Conservation (phyloP, 495 filamentous ascomycete genomes). For the Xylaria scruposa region DNA sequence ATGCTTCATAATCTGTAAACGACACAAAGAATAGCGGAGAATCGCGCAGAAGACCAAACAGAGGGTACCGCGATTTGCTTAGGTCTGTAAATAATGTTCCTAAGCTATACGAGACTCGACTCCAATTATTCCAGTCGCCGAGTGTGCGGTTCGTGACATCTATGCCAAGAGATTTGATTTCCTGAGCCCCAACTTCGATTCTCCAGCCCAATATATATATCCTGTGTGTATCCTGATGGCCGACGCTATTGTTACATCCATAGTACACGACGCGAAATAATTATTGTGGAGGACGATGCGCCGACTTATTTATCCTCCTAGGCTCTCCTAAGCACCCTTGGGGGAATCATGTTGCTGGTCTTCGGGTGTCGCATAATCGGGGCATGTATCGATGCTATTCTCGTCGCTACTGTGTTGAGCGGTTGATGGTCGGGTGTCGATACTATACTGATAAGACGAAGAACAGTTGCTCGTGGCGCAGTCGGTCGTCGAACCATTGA, state of each 20-base stretch:
- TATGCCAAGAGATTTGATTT: background rate
- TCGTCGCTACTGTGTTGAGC: background rate
- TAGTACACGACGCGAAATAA: background rate
- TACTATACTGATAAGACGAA: background rate
- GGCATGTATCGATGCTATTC: background rate
- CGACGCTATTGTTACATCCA: background rate
- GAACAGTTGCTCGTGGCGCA: background rate
- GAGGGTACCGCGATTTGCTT: background rate
- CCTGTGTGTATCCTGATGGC: background rate
- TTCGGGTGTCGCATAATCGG: too few relatives aligned
- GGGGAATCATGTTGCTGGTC: background rate
- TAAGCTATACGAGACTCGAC: background rate
- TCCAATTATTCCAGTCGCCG: background rate
- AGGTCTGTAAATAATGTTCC: background rate
- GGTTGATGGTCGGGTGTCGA: conserved; percentile 4
- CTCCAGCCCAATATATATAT: background rate
- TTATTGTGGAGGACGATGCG: background rate
- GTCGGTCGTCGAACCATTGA: background rate
- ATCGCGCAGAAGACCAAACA: background rate
- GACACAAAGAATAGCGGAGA: background rate
- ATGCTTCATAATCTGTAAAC: background rate
- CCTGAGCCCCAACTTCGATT: background rate
- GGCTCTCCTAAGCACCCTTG: background rate
- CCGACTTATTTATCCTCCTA: background rate
- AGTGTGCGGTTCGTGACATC: background rate